Base-by-base conservation (phyloP, 371 early-diverging fungal species). In the Sporodiniella umbellata region DNA sequence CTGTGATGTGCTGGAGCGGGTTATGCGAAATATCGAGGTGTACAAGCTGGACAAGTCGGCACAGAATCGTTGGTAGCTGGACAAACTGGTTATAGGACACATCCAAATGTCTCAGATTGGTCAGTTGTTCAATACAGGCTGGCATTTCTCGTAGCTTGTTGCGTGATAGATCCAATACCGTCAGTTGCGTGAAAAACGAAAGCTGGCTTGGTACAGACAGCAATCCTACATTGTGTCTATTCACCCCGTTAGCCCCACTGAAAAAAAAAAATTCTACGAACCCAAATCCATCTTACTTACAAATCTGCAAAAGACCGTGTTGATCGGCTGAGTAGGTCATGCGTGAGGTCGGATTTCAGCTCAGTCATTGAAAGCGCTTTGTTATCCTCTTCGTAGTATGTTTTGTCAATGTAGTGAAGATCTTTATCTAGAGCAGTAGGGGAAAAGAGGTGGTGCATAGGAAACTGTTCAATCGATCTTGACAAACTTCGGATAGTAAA, bases 1-100 rank as follows among this genome's bases (percentile, higher is more conserved):
- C 48, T 15, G 61, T 58, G 2, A 85, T 56, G 15, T 60, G 65
- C 15, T 64, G 74, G 25, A 88, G 54, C 15, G 66, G 61, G 50
- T 89, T 91, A 48, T 80, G 69, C 14, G 74, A 69, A n/a, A 88
- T n/a, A 31, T 73, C 60, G 10, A 73, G 47, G 15, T 62, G 53
- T 2, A 38, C 55, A n/a, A 76, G 53, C 17, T 60, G 60, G 2
- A 40, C 51, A 0, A 76, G 43, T 11, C 25, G 24, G 6, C 35
- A 51, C 1, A 63, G 33, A 11, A 39, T 49, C 8, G 42, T 8
- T 1, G 66, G 71, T 8, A 62, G 31, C 21, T 44, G 48, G 14
- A 42, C 33, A 1, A 68, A 38, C 7, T 44, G 49, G 24, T 76
- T 72, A 33, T 68, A 52, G 1, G 73, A 64, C 4, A 75, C 15